These are phyloP conservation scores for Drechslerella dactyloides DNA, from an alignment of 2,329 filamentous ascomycete species.

Conservation along the genomic window DNA sequence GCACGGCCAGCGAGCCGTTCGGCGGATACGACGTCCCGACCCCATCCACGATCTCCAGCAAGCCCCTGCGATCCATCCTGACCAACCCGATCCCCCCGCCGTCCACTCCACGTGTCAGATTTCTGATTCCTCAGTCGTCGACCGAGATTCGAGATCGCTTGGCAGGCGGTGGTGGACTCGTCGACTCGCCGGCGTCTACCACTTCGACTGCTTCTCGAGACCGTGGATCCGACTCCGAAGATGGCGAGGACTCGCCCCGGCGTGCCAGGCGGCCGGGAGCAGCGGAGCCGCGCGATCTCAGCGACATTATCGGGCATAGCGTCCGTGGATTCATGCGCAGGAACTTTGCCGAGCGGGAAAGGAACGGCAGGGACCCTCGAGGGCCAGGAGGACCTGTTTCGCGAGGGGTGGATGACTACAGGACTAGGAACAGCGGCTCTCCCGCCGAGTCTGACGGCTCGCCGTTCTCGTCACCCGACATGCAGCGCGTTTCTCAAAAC, in stretches of 20 bases:
- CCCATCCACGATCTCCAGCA: slow-evolving; percentile 25
- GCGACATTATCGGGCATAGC: slow-evolving; percentile 41
- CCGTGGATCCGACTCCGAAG: slow-evolving; percentile 34
- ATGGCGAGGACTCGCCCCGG: slow-evolving; percentile 7
- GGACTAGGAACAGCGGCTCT: slow-evolving; percentile 34
- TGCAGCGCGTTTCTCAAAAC: slow-evolving; percentile 28
- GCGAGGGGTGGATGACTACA: slow-evolving; percentile 27
- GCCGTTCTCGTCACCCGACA: slow-evolving; percentile 26
- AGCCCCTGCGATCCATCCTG: slow-evolving; percentile 33
- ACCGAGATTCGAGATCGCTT: slow-evolving; percentile 41
- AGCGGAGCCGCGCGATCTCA: slow-evolving; percentile 33
- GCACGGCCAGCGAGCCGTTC: slow-evolving; percentile 40
- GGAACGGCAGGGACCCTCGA: slow-evolving; percentile 10
- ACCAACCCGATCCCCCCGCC: slow-evolving; percentile 45
- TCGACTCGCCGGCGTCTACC: slow-evolving; percentile 43
- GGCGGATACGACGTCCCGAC: slow-evolving; percentile 41
- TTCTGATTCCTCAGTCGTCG: slow-evolving; percentile 45
- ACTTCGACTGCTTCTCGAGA: slow-evolving; percentile 30
- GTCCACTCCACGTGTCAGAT: slow-evolving; percentile 38
- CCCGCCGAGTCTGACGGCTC: slow-evolving; percentile 32
- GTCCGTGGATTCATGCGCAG: slow-evolving; percentile 42
- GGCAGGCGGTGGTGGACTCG: slow-evolving; percentile 30
- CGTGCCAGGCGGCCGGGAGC: slow-evolving; percentile 1
- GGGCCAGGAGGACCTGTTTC: slow-evolving; percentile 14
- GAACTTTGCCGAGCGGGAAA: slow-evolving; percentile 26